phyloP scores from a whole-genome alignment of 2,329 filamentous ascomycete genomes.

The Sporothrix humicola region DNA sequence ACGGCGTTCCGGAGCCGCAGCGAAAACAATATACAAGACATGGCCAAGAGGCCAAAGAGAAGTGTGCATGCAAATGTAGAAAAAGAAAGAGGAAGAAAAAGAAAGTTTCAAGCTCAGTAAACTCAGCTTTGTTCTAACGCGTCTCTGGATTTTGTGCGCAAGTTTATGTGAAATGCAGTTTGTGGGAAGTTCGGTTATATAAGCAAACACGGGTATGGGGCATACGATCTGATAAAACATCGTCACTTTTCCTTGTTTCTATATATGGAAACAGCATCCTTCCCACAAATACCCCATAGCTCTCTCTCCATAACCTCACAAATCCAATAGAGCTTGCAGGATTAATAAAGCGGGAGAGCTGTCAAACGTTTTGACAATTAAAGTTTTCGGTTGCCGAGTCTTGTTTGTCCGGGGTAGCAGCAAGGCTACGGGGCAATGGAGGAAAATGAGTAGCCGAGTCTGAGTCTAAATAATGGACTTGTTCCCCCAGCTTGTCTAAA shows the following conservation, averaged over 20 bases:
- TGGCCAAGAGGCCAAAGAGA: neutral
- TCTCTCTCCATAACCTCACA: too few species aligned
- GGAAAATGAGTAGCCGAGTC: neutral
- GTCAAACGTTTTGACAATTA: neutral
- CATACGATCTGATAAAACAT: too few species aligned
- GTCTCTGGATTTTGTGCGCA: too few species aligned
- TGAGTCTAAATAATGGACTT: too few species aligned
- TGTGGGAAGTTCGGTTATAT: too few species aligned
- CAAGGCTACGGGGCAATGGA: conserved; percentile 10
- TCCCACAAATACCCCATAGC: too few species aligned
- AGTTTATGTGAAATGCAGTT: too few species aligned
- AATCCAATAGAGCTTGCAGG: neutral
- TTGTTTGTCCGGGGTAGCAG: conserved; percentile 2
- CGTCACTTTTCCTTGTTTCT: too few species aligned
- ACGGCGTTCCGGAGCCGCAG: conserved; percentile 13
- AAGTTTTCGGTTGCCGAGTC: neutral
- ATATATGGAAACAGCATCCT: too few species aligned
- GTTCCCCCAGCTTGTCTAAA: neutral
- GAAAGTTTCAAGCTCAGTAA: neutral
- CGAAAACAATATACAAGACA: neutral
- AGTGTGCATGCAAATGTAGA: neutral
- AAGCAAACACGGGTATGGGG: too few species aligned
- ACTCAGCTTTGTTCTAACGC: too few species aligned
- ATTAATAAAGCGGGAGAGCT: neutral
- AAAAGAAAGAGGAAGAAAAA: neutral